Percentiles rank a stretch among this genome's conserved stretches.
Evolutionary conservation across 2,329 filamentous ascomycete genomes (phyloP).

Genomic region (Neonectria sp.): DNA sequence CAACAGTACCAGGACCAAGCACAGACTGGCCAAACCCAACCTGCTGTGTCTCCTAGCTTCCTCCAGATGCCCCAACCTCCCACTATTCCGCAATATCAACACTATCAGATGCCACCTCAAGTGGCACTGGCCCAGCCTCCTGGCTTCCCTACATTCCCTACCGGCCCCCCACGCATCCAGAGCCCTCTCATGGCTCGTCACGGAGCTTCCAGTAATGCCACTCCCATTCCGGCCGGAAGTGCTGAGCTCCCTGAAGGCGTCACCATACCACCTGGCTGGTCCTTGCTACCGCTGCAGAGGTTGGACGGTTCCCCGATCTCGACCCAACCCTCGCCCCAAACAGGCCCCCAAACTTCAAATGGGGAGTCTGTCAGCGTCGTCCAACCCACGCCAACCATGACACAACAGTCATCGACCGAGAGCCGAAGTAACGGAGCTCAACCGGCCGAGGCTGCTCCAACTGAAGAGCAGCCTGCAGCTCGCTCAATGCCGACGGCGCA

Average conservation of each 20-base stretch:
- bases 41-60: constrained; percentile 27
- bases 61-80: constrained; percentile 29
- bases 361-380: constrained; percentile 33
- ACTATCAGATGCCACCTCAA: constrained; percentile 37
- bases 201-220: constrained; percentile 59
- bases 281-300: constrained; percentile 73
- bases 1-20: constrained; percentile 52
- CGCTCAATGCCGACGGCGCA: constrained; percentile 28
- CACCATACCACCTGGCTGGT: constrained; percentile 76
- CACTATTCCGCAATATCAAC: constrained; percentile 33
- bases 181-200: constrained; percentile 65
- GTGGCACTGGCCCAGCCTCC: constrained; percentile 36
- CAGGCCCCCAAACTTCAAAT: constrained; percentile 36
- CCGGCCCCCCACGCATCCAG: constrained; percentile 54
- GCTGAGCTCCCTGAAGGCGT: constrained; percentile 75
- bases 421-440: constrained; percentile 37
- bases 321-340: constrained; percentile 44
- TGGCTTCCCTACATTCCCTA: constrained; percentile 41
- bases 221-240: constrained; percentile 72
- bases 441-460: constrained; percentile 12
- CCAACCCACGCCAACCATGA: constrained; percentile 27
- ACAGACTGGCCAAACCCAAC: constrained; percentile 40
- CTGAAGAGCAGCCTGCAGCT: constrained; percentile 26
- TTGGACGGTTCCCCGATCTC: constrained; percentile 56
- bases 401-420: constrained; percentile 35